Evolutionary conservation across 2,329 filamentous ascomycete genomes (phyloP).

Genomic region (Pestalotiopsis sp.): DNA sequence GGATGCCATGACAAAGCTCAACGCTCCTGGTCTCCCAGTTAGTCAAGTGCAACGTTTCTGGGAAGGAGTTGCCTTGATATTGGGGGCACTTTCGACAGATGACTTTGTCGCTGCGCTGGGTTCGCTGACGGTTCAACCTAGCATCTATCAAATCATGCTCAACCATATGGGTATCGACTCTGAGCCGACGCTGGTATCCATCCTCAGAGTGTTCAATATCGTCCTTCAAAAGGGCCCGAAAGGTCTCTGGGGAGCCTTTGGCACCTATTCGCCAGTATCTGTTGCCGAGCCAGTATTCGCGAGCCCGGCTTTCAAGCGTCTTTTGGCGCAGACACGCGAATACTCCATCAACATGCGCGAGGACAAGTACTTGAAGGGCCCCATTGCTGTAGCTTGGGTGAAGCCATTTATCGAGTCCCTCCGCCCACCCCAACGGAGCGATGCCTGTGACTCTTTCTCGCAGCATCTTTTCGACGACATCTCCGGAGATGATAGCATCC

Average conservation of each 20-base stretch:
- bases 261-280: slow-evolving; percentile 75
- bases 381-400: slow-evolving; percentile 78
- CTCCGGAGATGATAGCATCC: slow-evolving; percentile 55
- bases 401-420: slow-evolving; percentile 77
- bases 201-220: slow-evolving; percentile 70
- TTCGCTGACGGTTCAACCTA: slow-evolving; percentile 77
- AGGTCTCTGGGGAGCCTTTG: slow-evolving; percentile 88
- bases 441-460: slow-evolving; percentile 79
- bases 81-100: slow-evolving; percentile 72
- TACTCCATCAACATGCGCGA: slow-evolving; percentile 52
- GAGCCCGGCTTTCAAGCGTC: slow-evolving; percentile 65
- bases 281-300: slow-evolving; percentile 84
- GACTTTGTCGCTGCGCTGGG: slow-evolving; percentile 79
- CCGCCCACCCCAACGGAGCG: slow-evolving; percentile 72
- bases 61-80: slow-evolving; percentile 74
- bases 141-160: slow-evolving; percentile 65
- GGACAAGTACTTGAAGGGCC: slow-evolving; percentile 54
- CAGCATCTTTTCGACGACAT: slow-evolving; percentile 73
- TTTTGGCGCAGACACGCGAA: slow-evolving; percentile 64
- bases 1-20: slow-evolving; percentile 65
- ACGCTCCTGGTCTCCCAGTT: slow-evolving; percentile 44
- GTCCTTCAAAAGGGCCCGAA: slow-evolving; percentile 76
- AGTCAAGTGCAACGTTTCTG: slow-evolving; percentile 72
- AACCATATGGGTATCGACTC: slow-evolving; percentile 57
- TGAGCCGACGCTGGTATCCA: slow-evolving; percentile 64